These are phyloP conservation scores for Cyclotella sp. DNA, from an alignment of 108 stramenopile genomes.

Conservation along the genomic window DNA sequence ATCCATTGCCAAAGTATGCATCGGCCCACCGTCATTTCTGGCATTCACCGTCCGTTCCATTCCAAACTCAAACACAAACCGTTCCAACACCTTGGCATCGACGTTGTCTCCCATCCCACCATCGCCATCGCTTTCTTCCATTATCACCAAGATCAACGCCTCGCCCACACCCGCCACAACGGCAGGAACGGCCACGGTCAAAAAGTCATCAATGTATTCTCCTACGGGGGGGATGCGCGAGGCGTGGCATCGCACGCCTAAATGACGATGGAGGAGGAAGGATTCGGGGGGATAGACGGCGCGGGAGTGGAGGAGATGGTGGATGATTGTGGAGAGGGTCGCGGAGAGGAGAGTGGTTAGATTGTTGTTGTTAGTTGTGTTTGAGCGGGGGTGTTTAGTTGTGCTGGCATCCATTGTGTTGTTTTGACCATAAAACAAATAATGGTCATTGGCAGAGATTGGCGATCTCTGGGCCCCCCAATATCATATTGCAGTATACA, in stretches of 20 bases:
- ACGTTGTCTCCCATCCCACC: constrained; percentile 21
- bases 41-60: constrained; percentile 24
- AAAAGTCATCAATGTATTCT: constrained; percentile 48
- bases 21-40: not conserved
- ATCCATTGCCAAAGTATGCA: not conserved
- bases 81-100: constrained; percentile 38
- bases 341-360: constrained; percentile 40
- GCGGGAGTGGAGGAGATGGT: constrained; percentile 53
- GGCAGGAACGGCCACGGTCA: constrained; percentile 48
- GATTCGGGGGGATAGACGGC: constrained; percentile 52
- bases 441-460: too few species aligned
- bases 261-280: constrained; percentile 44
- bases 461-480: too few species aligned
- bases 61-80: constrained; percentile 49
- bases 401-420: constrained; percentile 5
- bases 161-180: constrained; percentile 38
- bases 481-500: too few species aligned
- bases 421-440: too few species aligned
- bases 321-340: constrained; percentile 48
- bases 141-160: constrained; percentile 37
- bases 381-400: constrained; percentile 12
- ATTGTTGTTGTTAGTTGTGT: constrained; percentile 2
- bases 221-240: constrained; percentile 42
- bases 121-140: constrained; percentile 40
- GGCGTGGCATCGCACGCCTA: constrained; percentile 53